phyloP scores from a whole-genome alignment of 2,329 filamentous ascomycete species.

The Aureobasidium mangrovei region DNA sequence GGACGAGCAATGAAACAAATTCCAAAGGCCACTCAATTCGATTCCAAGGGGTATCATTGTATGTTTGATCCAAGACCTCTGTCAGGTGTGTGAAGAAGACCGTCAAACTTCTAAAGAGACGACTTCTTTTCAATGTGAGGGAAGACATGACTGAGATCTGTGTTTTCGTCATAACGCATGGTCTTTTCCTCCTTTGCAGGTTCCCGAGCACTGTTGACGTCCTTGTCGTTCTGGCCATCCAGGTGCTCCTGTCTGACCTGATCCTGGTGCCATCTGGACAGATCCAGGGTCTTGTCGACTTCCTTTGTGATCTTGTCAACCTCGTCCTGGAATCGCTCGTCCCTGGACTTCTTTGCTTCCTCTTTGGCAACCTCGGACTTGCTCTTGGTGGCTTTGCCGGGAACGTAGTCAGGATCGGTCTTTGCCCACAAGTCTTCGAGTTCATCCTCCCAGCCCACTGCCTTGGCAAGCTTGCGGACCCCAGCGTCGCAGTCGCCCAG shows the following conservation, averaged over 20 bases:
- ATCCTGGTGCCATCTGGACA: conserved; percentile 39
- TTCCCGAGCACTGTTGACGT: neutral
- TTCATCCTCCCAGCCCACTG: conserved; percentile 78
- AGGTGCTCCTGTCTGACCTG: conserved; percentile 21
- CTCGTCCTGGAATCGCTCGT: conserved; percentile 50
- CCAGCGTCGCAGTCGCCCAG: conserved; percentile 78
- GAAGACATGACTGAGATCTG: conserved; percentile 18
- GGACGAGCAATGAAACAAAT: too few relatives aligned
- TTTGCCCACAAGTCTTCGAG: conserved; percentile 66
- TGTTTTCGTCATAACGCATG: conserved; percentile 12
- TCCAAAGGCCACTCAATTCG: too few relatives aligned
- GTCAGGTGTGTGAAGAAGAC: too few relatives aligned
- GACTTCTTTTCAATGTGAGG: conserved; percentile 17
- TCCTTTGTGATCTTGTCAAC: conserved; percentile 50
- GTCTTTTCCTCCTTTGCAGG: neutral
- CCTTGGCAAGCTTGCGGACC: conserved; percentile 67
- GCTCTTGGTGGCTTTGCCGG: conserved; percentile 1
- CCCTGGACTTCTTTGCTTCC: conserved; percentile 34
- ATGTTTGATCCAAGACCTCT: too few relatives aligned
- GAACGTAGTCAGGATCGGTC: conserved; percentile 45
- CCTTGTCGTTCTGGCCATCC: neutral
- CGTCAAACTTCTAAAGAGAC: neutral
- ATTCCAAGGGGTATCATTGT: too few relatives aligned
- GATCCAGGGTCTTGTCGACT: conserved; percentile 46
- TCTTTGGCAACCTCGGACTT: conserved; percentile 17